Evolutionary conservation across 768 basidiomycete species (phyloP), one percentile per base, ranked within the genome.

Genomic region (Trametes cubensis): DNA sequence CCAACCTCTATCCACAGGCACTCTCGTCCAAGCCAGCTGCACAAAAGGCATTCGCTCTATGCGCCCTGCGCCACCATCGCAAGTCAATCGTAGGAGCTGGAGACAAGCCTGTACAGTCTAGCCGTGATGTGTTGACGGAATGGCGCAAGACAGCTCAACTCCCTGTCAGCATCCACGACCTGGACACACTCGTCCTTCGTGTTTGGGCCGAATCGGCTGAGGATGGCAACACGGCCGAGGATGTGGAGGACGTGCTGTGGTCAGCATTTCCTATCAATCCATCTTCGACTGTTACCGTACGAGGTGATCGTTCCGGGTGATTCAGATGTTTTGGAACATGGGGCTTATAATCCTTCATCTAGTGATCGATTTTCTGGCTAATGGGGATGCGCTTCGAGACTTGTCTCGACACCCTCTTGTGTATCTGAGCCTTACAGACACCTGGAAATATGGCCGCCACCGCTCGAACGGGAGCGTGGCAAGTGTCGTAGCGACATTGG

Each of bases 211-310:
- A 69, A 17, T 85, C 81, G 66, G 70, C 85, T 10, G 63, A 70
- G 17, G 76, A 74, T n/a, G 76, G 77, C 55, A 77, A 78, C 15
- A 75, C 71, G 20, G 62, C 74, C 11, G 68, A 66, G 21, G 80
- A 85, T 54, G 73, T 86, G 17, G 76, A 83, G 52, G 74, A 76
- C 5, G 73, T 80, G 17, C 69, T 87, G 26, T 86, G 85, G 85
- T 73, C 74, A 6, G 59, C 69, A 11, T 84, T 83, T 61, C 74
- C 74, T 3, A 58, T 75, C 28, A 70, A 75, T 48, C 70, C 75
- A 17, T 68, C 64, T 0, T 60, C 56, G 20, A 28, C 20, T 2
- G 20, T 14, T 15, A 62, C 56, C 11, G 47, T 70, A 14, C 63
- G 71, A 69, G 69, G 73, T 75, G 46, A 15, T n/a, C n/a, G n/a